Evolutionary conservation across 2,329 filamentous ascomycete species (phyloP).

Genomic region (Penicillium thymicola): DNA sequence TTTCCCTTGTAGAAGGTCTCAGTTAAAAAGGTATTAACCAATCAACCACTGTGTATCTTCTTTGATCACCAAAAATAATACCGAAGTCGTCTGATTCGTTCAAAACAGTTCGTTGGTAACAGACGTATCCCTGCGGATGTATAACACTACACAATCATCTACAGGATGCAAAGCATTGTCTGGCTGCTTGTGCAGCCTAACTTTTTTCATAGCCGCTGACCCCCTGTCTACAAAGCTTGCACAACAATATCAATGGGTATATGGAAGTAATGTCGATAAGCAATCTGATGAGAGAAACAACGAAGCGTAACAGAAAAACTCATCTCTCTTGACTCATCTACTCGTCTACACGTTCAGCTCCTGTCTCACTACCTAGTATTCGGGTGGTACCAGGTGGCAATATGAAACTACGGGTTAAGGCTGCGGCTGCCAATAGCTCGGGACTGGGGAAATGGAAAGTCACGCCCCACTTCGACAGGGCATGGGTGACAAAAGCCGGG

Average conservation of each 20-base stretch:
- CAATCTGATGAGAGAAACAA: slow-evolving; percentile 8
- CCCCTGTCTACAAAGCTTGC: slow-evolving; percentile 1
- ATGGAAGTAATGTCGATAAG: slow-evolving; percentile 5
- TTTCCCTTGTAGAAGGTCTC: background rate
- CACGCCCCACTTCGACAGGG: background rate
- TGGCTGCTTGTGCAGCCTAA: slow-evolving; percentile 10
- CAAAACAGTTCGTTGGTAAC: slow-evolving; percentile 9
- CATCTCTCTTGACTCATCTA: slow-evolving; percentile 4
- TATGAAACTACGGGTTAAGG: background rate
- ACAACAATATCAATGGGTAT: slow-evolving; percentile 5
- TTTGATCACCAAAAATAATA: background rate
- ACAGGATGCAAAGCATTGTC: slow-evolving; percentile 17
- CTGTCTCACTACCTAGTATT: slow-evolving; percentile 9
- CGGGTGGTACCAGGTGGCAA: slow-evolving; percentile 22
- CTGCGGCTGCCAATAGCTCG: slow-evolving; percentile 3
- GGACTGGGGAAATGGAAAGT: background rate
- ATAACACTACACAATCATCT: slow-evolving; percentile 19
- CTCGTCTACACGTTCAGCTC: slow-evolving; percentile 1
- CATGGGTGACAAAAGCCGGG: background rate
- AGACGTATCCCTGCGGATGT: slow-evolving; percentile 15
- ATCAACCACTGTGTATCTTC: background rate
- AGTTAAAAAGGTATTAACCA: background rate
- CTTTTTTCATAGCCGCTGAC: slow-evolving; percentile 11
- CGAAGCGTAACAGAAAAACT: background rate
- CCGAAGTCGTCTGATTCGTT: slow-evolving; percentile 11